A percentile compares a stretch with the other conserved stretches of the same genome.
These are phyloP conservation scores for Cyberlindnera mrakii DNA, from an alignment of 805 yeast genomes.

Conservation along the genomic window DNA sequence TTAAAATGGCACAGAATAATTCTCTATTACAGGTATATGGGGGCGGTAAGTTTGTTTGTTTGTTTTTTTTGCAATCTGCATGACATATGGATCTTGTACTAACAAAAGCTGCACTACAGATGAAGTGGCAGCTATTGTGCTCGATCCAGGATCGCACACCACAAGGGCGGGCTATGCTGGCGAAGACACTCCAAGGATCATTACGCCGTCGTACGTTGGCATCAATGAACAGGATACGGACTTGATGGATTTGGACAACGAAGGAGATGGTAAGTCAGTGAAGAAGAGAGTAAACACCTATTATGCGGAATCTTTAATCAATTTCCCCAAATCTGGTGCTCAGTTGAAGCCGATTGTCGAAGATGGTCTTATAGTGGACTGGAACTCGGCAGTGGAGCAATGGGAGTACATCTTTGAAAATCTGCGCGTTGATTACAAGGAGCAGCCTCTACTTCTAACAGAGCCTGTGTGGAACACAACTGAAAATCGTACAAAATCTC, in stretches of 20 bases:
- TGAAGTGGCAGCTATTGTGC: constrained; percentile 85
- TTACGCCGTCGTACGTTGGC: constrained; percentile 68
- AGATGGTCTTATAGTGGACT: constrained; percentile 64
- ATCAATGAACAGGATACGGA: constrained; percentile 13
- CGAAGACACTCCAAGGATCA: constrained; percentile 75
- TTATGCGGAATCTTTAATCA: constrained; percentile 36
- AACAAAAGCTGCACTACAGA: constrained; percentile 33
- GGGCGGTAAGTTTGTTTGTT: constrained; percentile 15
- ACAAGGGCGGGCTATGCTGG: constrained; percentile 92
- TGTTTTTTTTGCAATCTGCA: background rate
- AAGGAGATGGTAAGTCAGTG: constrained; percentile 14
- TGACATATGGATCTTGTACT: constrained; percentile 2
- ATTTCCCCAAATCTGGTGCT: constrained; percentile 44
- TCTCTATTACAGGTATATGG: constrained; percentile 19
- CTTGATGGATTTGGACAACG: constrained; percentile 21
- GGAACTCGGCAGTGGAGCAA: constrained; percentile 81
- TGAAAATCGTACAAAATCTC: constrained; percentile 57
- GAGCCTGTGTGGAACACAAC: constrained; percentile 84
- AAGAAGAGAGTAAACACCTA: constrained; percentile 22
- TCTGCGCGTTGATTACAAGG: constrained; percentile 47
- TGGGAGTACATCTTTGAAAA: constrained; percentile 56
- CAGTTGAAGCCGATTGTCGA: constrained; percentile 53
- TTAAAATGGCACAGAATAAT: constrained; percentile 20
- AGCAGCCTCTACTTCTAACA: constrained; percentile 74
- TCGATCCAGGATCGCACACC: constrained; percentile 83